These are phyloP conservation scores for Lactarius sp. DNA, from an alignment of 768 basidiomycete species.

Conservation along the genomic window DNA sequence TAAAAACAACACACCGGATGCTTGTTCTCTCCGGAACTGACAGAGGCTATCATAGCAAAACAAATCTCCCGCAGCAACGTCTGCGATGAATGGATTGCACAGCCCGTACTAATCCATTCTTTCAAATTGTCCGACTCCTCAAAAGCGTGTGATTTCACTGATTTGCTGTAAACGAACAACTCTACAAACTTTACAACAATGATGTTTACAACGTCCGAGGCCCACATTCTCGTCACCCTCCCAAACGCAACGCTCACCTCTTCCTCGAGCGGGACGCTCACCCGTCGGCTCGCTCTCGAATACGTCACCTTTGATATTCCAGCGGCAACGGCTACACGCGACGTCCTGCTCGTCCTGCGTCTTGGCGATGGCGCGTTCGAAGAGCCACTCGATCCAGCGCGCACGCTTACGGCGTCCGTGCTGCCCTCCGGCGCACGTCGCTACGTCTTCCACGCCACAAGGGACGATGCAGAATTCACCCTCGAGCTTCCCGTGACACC, in stretches of 20 bases:
- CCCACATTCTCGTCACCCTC: constrained; percentile 22
- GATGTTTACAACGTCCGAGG: constrained; percentile 5
- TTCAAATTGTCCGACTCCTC: neutral
- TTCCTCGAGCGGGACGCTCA: constrained; percentile 8
- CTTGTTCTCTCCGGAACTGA: neutral
- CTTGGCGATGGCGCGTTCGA: constrained; percentile 18
- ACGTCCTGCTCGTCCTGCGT: constrained; percentile 25
- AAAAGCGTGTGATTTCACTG: neutral
- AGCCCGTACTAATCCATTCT: neutral
- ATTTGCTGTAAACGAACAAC: no score
- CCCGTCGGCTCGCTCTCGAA: constrained; percentile 20
- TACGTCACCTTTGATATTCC: constrained; percentile 21
- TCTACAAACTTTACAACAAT: neutral
- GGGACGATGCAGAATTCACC: constrained; percentile 20
- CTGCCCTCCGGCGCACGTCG: constrained; percentile 11
- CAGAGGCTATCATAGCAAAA: neutral
- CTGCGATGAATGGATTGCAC: neutral
- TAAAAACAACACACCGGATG: neutral
- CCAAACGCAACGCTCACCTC: constrained; percentile 21
- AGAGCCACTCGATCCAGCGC: constrained; percentile 23
- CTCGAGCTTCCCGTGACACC: constrained; percentile 15
- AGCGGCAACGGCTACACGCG: neutral
- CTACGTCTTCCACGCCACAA: constrained; percentile 24
- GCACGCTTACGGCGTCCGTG: constrained; percentile 13
- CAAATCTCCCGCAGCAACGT: no score